Percentiles rank a stretch among this genome's conserved stretches.
Evolutionary conservation across 257 asterid genomes (phyloP).

Genomic region (Primulina huaijiensis): DNA sequence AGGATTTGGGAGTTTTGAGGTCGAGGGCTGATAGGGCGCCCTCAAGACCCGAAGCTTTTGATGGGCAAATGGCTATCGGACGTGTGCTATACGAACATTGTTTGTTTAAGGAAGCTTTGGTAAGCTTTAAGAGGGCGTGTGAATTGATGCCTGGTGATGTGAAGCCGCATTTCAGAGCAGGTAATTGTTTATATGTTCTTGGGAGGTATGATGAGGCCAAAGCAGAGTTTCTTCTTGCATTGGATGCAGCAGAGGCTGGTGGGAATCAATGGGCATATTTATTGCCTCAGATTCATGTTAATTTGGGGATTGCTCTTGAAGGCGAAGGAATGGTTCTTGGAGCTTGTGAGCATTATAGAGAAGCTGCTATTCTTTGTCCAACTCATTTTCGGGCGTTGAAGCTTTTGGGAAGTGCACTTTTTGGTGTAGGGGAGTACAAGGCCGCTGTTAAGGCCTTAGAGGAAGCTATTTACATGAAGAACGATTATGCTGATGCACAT

Average conservation of each 20-base stretch:
- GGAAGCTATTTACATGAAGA: conserved; percentile 94
- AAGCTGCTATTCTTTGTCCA: conserved; percentile 96
- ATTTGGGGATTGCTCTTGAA: conserved; percentile 90
- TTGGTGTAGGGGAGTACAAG: conserved; percentile 96
- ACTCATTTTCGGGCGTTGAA: conserved; percentile 96
- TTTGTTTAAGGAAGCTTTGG: conserved; percentile 80
- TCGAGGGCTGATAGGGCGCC: conserved; percentile 86
- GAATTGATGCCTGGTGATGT: conserved; percentile 91
- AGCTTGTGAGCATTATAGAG: conserved; percentile 99
- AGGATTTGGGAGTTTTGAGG: conserved; percentile 84
- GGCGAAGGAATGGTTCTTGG: conserved; percentile 95
- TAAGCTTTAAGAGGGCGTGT: conserved; percentile 91
- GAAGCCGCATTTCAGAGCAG: conserved; percentile 91
- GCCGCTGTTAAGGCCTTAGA: conserved; percentile 99
- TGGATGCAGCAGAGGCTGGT: conserved; percentile 93
- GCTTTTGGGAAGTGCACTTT: conserved; percentile 95
- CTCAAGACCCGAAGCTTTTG: conserved; percentile 92
- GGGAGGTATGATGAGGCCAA: conserved; percentile 70
- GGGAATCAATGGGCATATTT: conserved; percentile 98
- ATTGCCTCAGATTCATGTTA: conserved; percentile 97
- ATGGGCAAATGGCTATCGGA: conserved; percentile 97
- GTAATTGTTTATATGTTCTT: conserved; percentile 82
- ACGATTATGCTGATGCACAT: conserved; percentile 95
- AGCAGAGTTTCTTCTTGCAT: conserved; percentile 78
- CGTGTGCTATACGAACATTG: conserved; percentile 75